These are phyloP conservation scores for Tolypocladium guangdongense DNA, from an alignment of 2,329 filamentous ascomycete species.

Conservation along the genomic window DNA sequence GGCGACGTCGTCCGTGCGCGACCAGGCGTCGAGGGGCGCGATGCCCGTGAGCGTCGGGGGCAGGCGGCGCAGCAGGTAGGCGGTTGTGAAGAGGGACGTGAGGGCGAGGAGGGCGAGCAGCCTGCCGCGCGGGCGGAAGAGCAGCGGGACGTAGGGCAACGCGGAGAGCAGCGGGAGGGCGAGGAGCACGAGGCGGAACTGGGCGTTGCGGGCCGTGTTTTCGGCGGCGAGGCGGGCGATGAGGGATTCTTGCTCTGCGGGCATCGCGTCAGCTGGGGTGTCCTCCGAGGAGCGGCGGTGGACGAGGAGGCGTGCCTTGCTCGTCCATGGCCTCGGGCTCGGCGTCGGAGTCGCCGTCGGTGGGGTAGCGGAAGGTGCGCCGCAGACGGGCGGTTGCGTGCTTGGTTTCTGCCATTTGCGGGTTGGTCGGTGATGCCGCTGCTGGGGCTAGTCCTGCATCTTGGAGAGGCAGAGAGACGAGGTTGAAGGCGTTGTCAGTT, in stretches of 20 bases:
- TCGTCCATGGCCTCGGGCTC: conserved; percentile 60
- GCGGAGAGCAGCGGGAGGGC: conserved; percentile 45
- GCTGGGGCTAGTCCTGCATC: not conserved
- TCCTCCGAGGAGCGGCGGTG: too few relatives aligned
- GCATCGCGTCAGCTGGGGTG: too few relatives aligned
- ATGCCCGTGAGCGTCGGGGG: conserved; percentile 46
- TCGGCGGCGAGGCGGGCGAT: conserved; percentile 43
- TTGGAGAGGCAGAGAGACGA: not conserved
- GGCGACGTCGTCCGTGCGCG: conserved; percentile 12
- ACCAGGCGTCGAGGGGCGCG: conserved; percentile 33
- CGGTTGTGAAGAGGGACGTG: conserved; percentile 51
- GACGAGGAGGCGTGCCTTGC: conserved; percentile 42
- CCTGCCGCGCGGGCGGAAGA: conserved; percentile 22
- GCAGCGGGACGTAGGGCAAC: conserved; percentile 37
- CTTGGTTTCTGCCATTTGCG: conserved; percentile 12
- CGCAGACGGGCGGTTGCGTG: conserved; percentile 50
- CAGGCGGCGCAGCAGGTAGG: conserved; percentile 47
- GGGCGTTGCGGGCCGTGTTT: conserved; percentile 46
- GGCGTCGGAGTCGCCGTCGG: conserved; percentile 40
- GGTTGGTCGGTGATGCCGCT: not conserved
- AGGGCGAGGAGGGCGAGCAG: conserved; percentile 45
- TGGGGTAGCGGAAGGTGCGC: conserved; percentile 68
- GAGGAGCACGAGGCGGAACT: conserved; percentile 48
- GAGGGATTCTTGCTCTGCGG: conserved; percentile 50
- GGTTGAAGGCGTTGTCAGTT: too few relatives aligned